Base-by-base conservation (phyloP, 1,284 basidiomycete genomes). In the Pascua guehoae region DNA sequence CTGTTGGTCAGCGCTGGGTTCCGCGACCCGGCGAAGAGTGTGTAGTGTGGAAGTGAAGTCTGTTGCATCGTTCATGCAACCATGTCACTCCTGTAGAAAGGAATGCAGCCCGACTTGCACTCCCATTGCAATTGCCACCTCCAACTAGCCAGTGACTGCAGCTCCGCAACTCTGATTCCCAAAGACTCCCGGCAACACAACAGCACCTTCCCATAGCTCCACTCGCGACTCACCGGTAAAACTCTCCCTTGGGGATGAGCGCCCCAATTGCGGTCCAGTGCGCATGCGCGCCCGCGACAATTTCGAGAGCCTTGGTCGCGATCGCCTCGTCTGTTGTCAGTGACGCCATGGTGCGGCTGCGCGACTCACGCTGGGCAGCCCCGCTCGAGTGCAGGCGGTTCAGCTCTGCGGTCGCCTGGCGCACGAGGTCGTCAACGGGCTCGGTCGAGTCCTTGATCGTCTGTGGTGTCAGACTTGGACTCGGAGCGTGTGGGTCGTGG, bases 221-320 rank as follows among this genome's bases (percentile, higher is more conserved):
- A 32, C 12, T 17, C 7, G 8, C 10, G 11, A 62, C 69, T 36
- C 50, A 75, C 74, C 74, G 65, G 59, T 74, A 71, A 56, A 71
- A 76, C 64, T 78, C 75, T 16, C 72, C 69, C 48, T 63, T 58
- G n/a, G 76, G 76, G 53, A 78, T 72, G 37, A 73, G 59, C 3
- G 54, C 49, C 14, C 69, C 68, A 9, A 78, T 73, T 32, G 51
- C 54, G 2, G 54, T 54, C 76, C 76, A 78, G 41, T 66, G 57
- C 24, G 65, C 53, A 41, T 67, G 61, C 32, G 66, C 66, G 2
- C 46, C 45, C 12, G 51, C 57, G 57, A 75, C 60, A n/a, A 66
- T 70, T 43, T 68, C 66, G 38, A 76, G 60, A 2, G 66, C 64
- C 60, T 66, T 63, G 41, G 66, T 58, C 14, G 69, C 71, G 32